Evolutionary conservation across 2,329 filamentous ascomycete genomes (phyloP), one percentile per base, ranked within the genome.

Genomic region (Fusarium oxysporum): DNA sequence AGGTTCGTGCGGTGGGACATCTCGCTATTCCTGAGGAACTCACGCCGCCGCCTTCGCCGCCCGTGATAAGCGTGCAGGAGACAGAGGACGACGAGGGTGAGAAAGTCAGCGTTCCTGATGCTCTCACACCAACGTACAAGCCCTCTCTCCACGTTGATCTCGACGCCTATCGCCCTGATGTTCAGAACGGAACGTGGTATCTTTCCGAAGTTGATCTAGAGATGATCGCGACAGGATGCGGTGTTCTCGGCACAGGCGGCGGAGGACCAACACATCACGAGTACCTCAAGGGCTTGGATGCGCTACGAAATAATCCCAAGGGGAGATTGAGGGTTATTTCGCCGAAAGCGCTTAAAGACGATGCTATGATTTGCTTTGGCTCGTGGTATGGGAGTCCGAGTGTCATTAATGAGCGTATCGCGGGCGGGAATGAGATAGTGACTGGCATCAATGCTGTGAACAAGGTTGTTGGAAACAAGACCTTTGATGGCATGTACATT

Each of bases 381-480:
- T 83, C 83, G 1, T 85, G 84, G 79, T 86, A 85, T 47, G 85
- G 84, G 6, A 83, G 82, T 38, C 83, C 83, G 0, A 83, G 81
- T 25, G 82, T 84, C 14, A 81, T 82, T 44, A 82, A 81, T 38
- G 82, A 84, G 72, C 78, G 80, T 1, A 76, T 84, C 3, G 77
- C 78, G 1, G 76, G 76, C 3, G 83, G 83, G 8, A 80, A 73
- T 21, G 83, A 83, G 68, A 83, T 83, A 28, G 74, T 79, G 25
- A 75, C 71, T 6, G 83, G 81, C 2, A 82, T 83, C 48, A 79
- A 83, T 44, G 80, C 80, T 6, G 68, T 82, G 4, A 80, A 77
- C 17, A 81, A 78, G 47, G 76, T 82, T 14, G 55, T 80, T 28
- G 80, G 80, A 6, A 76, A 78, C 16, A 73, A 78, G n/a, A 70